Percentiles rank a stretch among this genome's conserved stretches.
Evolutionary conservation across 352 stramenopile genomes (phyloP).

Genomic region (Globisporangium heterothallicum): DNA sequence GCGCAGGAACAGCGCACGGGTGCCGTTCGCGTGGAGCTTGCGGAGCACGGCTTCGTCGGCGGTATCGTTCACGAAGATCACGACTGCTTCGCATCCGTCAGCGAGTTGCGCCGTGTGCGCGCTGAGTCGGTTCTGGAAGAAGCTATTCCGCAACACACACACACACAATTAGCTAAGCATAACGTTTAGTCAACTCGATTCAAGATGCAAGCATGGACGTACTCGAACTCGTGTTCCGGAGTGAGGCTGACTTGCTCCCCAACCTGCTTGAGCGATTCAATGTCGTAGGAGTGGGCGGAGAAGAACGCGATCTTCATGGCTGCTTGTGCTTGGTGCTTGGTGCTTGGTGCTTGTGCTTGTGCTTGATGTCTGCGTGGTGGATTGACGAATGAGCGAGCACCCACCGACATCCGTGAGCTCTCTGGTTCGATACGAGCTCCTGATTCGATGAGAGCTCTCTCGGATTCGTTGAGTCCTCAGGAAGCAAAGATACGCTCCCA

Average conservation of each 20-base stretch:
- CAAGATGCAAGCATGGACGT: conserved; percentile 14
- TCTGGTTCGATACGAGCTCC: too few relatives aligned
- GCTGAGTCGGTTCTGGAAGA: conserved; percentile 52
- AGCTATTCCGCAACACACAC: conserved; percentile 18
- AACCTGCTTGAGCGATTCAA: conserved; percentile 41
- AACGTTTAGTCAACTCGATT: too few relatives aligned
- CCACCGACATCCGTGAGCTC: too few relatives aligned
- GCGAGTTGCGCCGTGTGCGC: conserved; percentile 46
- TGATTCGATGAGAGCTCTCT: too few relatives aligned
- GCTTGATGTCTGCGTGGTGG: background rate
- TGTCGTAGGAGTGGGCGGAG: conserved; percentile 71
- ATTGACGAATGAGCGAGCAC: conserved; percentile 3
- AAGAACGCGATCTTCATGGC: conserved; percentile 79
- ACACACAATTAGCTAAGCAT: too few relatives aligned
- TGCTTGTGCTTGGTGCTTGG: background rate
- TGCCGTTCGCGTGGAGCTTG: conserved; percentile 41
- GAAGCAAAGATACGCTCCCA: background rate
- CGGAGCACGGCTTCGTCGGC: conserved; percentile 54
- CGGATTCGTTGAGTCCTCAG: too few relatives aligned
- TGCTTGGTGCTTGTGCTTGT: background rate
- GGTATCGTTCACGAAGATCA: conserved; percentile 86
- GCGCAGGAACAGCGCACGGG: conserved; percentile 67
- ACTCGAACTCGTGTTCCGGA: conserved; percentile 43
- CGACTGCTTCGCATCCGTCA: conserved; percentile 47
- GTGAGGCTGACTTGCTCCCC: conserved; percentile 38